Conservation (phyloP, 352 stramenopile species). For the Phytophthora pluvialis region DNA sequence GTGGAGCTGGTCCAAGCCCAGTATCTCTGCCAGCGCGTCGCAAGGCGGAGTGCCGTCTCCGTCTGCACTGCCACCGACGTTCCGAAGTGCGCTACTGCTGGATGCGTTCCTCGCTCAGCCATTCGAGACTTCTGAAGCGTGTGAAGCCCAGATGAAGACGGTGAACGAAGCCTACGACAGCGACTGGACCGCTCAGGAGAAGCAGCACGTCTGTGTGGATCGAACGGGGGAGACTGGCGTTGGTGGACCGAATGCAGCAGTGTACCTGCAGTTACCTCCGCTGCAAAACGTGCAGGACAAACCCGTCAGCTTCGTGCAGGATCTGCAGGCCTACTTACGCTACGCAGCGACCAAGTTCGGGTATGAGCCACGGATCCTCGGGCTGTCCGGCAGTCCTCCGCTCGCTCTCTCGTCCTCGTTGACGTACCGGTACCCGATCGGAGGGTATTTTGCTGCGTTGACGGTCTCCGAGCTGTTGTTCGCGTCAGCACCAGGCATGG, state of each 20-base stretch:
- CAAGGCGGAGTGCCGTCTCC: slow-evolving; percentile 13
- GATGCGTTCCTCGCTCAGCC: slow-evolving; percentile 62
- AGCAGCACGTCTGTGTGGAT: slow-evolving; percentile 17
- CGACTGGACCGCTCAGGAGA: slow-evolving; percentile 36
- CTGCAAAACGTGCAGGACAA: slow-evolving; percentile 37
- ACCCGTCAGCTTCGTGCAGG: slow-evolving; percentile 30
- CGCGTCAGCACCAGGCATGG: slow-evolving; percentile 18
- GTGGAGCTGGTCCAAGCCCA: slow-evolving; percentile 35
- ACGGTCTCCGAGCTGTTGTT: slow-evolving; percentile 38
- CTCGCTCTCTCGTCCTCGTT: neutral
- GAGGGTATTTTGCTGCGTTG: slow-evolving; percentile 29
- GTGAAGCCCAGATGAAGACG: slow-evolving; percentile 31
- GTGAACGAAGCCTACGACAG: slow-evolving; percentile 28
- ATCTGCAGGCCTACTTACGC: slow-evolving; percentile 58
- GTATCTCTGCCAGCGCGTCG: neutral
- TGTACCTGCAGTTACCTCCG: slow-evolving; percentile 48
- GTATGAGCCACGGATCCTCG: slow-evolving; percentile 52
- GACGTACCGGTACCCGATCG: slow-evolving; percentile 35
- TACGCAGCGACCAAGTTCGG: slow-evolving; percentile 63
- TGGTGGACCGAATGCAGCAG: neutral
- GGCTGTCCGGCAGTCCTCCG: slow-evolving; percentile 13
- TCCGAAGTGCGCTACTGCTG: slow-evolving; percentile 47
- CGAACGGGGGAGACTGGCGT: slow-evolving; percentile 36
- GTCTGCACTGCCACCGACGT: slow-evolving; percentile 24
- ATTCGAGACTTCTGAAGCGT: slow-evolving; percentile 37